Base-by-base conservation (phyloP, 768 basidiomycete species). In the Mycena venus region DNA sequence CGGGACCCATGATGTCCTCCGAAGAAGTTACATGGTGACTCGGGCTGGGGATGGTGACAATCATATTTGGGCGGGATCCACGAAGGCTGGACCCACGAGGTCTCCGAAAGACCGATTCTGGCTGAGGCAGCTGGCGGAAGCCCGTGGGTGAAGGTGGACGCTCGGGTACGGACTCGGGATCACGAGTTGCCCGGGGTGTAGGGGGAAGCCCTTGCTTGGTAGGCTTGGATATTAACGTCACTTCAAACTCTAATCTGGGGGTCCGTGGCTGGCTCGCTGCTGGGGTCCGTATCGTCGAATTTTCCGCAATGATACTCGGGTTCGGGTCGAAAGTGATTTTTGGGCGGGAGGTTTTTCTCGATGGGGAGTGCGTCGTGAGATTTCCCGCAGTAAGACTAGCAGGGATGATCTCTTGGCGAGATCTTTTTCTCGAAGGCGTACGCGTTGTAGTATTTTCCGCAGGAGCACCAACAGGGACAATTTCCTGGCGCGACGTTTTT, bases 31-130 rank as follows among this genome's bases (percentile, higher is more conserved):
- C 47, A 29, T 70, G 64, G 27, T 25, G 69, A n/a, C 64, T 31
- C n/a, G 73, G 42, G 23, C 34, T 40, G 19, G 60, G 12, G 25
- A n/a, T 17, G 21, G 71, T 27, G 23, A 34, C 1, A 31, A 36
- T 53, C 23, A 15, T 17, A 23, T 10, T 12, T 15, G 71, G 67
- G 23, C 27, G 68, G 27, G 62, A n/a, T 0, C 47, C 58, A 12
- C 25, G 68, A 9, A 73, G 59, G n/a, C 75, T 73, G 19, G 75
- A 66, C 15, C 64, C 38, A 3, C 68, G 75, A 38, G 72, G 62
- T 53, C 71, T 51, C 12, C 70, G 70, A 14, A 42, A 27, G 4
- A 59, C 21, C 29, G 61, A 14, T 2, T 47, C 23, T 0, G 58
- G 47, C 6, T 15, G 38, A 32, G 21, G 27, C 14, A 62, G 49